phyloP scores from a whole-genome alignment of 2,329 filamentous ascomycete species.

The Colletotrichum eremochloae region DNA sequence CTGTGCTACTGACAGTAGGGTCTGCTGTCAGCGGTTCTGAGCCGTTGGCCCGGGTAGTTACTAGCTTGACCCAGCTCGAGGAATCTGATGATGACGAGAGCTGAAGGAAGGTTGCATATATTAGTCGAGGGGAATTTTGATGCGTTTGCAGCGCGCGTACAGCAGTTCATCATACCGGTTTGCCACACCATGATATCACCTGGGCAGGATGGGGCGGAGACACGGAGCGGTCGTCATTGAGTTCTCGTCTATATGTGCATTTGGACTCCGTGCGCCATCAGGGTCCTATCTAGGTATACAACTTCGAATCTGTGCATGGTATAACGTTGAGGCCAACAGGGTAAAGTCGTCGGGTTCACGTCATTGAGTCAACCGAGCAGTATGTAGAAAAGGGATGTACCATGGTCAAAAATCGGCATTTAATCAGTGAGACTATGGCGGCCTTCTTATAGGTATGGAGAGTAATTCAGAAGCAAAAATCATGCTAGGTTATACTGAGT shows the following conservation, averaged over 20 bases:
- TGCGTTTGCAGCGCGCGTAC: not conserved
- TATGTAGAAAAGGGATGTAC: not conserved
- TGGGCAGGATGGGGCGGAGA: not conserved
- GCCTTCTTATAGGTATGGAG: not conserved
- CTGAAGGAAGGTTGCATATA: not conserved
- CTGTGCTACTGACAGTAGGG: not conserved
- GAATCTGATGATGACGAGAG: not conserved
- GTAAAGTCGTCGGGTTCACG: not conserved
- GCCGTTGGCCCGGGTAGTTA: not conserved
- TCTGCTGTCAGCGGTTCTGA: not conserved
- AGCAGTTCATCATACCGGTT: not conserved
- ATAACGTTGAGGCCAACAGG: conserved; percentile 9
- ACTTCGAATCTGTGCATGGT: conserved; percentile 12
- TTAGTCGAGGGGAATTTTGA: too few relatives aligned
- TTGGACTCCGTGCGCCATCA: not conserved
- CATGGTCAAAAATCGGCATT: not conserved
- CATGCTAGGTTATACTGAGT: too few relatives aligned
- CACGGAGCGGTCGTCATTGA: not conserved
- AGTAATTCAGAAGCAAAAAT: not conserved
- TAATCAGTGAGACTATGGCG: not conserved
- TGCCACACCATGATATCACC: not conserved
- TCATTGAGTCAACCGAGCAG: not conserved
- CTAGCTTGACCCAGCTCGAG: not conserved
- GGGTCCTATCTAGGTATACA: not conserved
- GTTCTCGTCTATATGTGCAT: not conserved